A percentile compares a stretch with the other conserved stretches of the same genome.
These are phyloP conservation scores for Ramalina intermedia DNA, from an alignment of 495 filamentous ascomycete genomes.

Conservation along the genomic window DNA sequence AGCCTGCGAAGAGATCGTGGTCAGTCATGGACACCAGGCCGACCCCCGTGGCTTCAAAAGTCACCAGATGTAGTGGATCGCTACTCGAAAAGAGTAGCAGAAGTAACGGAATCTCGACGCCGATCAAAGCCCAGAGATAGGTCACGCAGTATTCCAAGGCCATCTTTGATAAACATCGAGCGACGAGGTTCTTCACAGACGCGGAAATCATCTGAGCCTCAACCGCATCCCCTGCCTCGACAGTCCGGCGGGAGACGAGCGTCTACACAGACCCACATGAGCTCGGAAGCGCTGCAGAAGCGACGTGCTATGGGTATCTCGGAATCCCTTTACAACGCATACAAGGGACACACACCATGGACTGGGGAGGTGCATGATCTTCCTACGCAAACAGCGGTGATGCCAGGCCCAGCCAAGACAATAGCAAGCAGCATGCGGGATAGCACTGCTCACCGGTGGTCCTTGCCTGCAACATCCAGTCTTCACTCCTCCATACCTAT, in stretches of 20 bases:
- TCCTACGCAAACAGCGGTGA: not conserved
- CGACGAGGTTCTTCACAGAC: conserved; percentile 1
- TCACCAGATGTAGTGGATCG: not conserved
- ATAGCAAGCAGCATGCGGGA: conserved; percentile 1
- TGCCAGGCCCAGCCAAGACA: not conserved
- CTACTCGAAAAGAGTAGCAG: not conserved
- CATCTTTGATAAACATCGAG: conserved; percentile 2
- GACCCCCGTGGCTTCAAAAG: conserved; percentile 2
- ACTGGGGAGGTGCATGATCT: conserved; percentile 6
- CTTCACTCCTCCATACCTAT: conserved; percentile 1
- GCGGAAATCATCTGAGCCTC: not conserved
- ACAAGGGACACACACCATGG: conserved; percentile 5
- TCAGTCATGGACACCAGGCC: conserved; percentile 1
- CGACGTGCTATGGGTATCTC: conserved; percentile 8
- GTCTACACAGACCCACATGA: conserved; percentile 1
- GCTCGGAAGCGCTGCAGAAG: not conserved
- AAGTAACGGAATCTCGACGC: not conserved
- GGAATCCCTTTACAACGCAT: conserved; percentile 13
- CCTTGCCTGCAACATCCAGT: conserved; percentile 2
- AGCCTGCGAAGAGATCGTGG: not conserved
- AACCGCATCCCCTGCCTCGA: not conserved
- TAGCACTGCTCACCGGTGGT: conserved; percentile 4
- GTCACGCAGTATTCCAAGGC: conserved; percentile 2
- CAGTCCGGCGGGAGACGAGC: not conserved
- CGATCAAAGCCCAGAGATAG: conserved; percentile 1